Evolutionary conservation across 768 basidiomycete genomes (phyloP), one percentile per base, ranked within the genome.

Genomic region (Chalciporus sphaerocephalus): DNA sequence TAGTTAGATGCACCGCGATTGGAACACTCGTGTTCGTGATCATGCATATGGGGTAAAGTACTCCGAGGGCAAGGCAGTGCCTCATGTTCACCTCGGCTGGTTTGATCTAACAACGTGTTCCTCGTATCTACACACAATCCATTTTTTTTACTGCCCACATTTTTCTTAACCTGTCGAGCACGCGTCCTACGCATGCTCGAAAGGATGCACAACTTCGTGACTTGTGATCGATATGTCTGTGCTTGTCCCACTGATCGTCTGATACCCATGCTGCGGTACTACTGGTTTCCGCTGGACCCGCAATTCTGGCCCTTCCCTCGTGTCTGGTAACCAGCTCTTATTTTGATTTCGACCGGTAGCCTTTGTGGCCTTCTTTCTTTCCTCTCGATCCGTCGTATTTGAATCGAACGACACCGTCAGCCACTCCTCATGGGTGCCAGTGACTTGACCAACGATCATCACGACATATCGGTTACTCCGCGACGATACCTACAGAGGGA

Each of bases 401-500:
- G 28, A 10, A 10, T 28, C 28, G 32, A 48, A 32, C 32, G 11
- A 35, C 16, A 18, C 5, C 15, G 11, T 28, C 22, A 16, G 39
- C 40, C 18, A 6, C 17, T 21, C 40, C 4, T 41, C 2, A 61
- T 64, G 59, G 40, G n/a, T 22, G 28, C 28, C 28, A 28, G 9
- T 28, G 54, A 50, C 44, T 40, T 40, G 41, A 17, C 22, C 36
- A n/a, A n/a, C n/a, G 25, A 46, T 47, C 21, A 35, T 46, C 49
- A 51, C 16, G 64, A 64, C 32, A 41, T 52, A 11, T 52, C 58
- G 24, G 40, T 27, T 17, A 49, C 56, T 33, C 60, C 66, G 20
- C 64, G 51, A 50, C 66, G 70, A 27, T 66, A 71, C 47, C 52
- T 72, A 25, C 65, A 60, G 28, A 53, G 72, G 44, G 66, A 74